Evolutionary conservation across 345 rosid species (phyloP).

Genomic region (Dovyalis caffra): DNA sequence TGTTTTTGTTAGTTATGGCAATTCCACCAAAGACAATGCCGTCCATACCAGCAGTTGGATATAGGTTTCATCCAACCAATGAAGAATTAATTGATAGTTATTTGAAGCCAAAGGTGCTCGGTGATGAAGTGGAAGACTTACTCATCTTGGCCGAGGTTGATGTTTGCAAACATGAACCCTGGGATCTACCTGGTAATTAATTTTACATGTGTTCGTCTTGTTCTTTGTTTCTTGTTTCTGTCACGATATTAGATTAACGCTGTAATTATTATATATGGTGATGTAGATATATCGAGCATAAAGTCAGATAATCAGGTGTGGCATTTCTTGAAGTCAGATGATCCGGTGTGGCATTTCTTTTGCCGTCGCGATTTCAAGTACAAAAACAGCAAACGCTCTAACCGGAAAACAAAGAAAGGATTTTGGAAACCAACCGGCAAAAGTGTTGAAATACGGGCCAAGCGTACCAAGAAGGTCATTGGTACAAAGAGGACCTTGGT

Average conservation of each 20-base stretch:
- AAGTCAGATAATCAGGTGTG: conserved; percentile 1
- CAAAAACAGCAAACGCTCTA: conserved; percentile 11
- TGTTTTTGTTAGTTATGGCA: background rate
- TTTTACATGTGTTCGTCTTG: too few species aligned
- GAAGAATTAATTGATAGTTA: conserved; percentile 35
- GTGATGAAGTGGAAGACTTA: background rate
- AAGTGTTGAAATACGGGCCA: background rate
- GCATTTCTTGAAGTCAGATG: too few species aligned
- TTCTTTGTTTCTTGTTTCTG: background rate
- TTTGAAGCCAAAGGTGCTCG: conserved; percentile 28
- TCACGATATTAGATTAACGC: background rate
- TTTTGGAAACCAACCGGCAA: conserved; percentile 56
- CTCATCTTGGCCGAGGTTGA: conserved; percentile 31
- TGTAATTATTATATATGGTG: background rate
- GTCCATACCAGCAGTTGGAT: background rate
- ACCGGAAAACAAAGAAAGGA: conserved; percentile 36
- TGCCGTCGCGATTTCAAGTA: conserved; percentile 26
- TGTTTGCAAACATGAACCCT: conserved; percentile 45
- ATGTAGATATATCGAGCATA: background rate
- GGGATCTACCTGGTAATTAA: conserved; percentile 42
- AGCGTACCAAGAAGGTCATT: conserved; percentile 18
- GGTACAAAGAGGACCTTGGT: conserved; percentile 48
- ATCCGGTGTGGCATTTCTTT: conserved; percentile 41
- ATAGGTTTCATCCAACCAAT: conserved; percentile 44
- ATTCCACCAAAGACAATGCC: too few species aligned